Conservation (phyloP, 768 basidiomycete genomes). For the Tylopilus rubrobrunneus region DNA sequence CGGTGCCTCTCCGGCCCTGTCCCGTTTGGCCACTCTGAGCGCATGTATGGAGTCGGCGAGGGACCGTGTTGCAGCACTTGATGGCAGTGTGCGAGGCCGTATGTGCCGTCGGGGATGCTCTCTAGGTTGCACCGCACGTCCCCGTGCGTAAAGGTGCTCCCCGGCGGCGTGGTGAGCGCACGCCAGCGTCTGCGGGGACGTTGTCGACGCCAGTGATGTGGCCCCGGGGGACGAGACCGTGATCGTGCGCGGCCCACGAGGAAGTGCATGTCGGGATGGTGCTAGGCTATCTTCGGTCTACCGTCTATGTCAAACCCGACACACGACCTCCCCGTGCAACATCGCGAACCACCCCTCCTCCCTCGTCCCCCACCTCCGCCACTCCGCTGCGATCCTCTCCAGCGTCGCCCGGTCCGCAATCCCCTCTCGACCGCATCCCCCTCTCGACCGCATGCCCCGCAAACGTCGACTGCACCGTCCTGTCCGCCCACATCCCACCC, state of each 20-base stretch:
- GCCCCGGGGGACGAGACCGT: slow-evolving; percentile 39
- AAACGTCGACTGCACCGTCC: slow-evolving; percentile 33
- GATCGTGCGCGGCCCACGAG: slow-evolving; percentile 53
- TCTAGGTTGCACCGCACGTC: slow-evolving; percentile 33
- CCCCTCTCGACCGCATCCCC: too few relatives aligned
- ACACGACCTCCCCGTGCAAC: slow-evolving; percentile 34
- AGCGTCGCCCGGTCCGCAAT: slow-evolving; percentile 22
- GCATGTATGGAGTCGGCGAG: slow-evolving; percentile 38
- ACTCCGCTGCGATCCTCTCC: slow-evolving; percentile 17
- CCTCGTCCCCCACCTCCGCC: slow-evolving; percentile 29
- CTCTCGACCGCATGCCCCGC: slow-evolving; percentile 29
- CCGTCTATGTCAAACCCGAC: slow-evolving; percentile 25
- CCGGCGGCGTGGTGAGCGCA: slow-evolving; percentile 28
- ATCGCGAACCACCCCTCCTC: slow-evolving; percentile 35
- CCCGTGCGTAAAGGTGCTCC: slow-evolving; percentile 34
- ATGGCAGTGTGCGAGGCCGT: slow-evolving; percentile 49
- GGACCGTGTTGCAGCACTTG: slow-evolving; percentile 47
- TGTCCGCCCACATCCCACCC: slow-evolving; percentile 37
- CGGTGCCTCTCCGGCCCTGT: too few relatives aligned
- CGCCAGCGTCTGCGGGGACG: slow-evolving; percentile 16
- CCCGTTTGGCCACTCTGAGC: slow-evolving; percentile 41
- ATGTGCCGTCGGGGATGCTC: slow-evolving; percentile 35
- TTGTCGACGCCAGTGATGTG: slow-evolving; percentile 43
- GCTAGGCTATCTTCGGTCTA: too few relatives aligned
- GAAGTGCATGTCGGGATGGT: slow-evolving; percentile 35